These are phyloP conservation scores for Taphrina confusa DNA, from an alignment of 1,139 yeast genomes.

Conservation along the genomic window DNA sequence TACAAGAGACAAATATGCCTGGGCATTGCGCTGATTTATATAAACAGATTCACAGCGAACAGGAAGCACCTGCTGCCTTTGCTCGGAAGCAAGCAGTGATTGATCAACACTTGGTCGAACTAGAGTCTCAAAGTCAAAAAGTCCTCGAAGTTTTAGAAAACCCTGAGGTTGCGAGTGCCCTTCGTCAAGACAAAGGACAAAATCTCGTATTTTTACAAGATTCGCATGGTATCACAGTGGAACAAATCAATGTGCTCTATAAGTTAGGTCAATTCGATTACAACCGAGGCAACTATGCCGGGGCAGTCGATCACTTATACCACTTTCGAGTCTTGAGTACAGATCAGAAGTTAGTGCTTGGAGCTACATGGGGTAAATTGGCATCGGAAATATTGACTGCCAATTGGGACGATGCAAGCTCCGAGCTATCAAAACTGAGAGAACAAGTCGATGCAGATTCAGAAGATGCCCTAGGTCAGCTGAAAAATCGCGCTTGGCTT, in stretches of 20 bases:
- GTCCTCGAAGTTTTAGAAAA: slow-evolving; percentile 54
- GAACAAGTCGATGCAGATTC: slow-evolving; percentile 57
- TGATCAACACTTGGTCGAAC: slow-evolving; percentile 69
- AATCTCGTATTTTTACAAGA: slow-evolving; percentile 53
- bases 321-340: slow-evolving; percentile 59
- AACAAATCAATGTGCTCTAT: slow-evolving; percentile 56
- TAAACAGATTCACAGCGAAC: slow-evolving; percentile 42
- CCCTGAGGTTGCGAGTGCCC: slow-evolving; percentile 51
- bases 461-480: slow-evolving; percentile 57
- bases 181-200: slow-evolving; percentile 57
- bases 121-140: slow-evolving; percentile 51
- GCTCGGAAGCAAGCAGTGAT: slow-evolving; percentile 47
- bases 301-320: slow-evolving; percentile 58
- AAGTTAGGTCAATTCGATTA: slow-evolving; percentile 62
- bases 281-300: slow-evolving; percentile 60
- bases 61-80: slow-evolving; percentile 17
- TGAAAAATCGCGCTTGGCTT: slow-evolving; percentile 64
- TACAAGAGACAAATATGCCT: slow-evolving; percentile 60
- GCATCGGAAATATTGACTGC: slow-evolving; percentile 59
- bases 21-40: slow-evolving; percentile 41
- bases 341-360: slow-evolving; percentile 53
- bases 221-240: slow-evolving; percentile 53
- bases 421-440: slow-evolving; percentile 56
- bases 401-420: slow-evolving; percentile 56
- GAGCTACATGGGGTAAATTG: slow-evolving; percentile 66